Evolutionary conservation across 2,329 filamentous ascomycete species (phyloP), one percentile per base, ranked within the genome.

Genomic region (Xylaria sp.): DNA sequence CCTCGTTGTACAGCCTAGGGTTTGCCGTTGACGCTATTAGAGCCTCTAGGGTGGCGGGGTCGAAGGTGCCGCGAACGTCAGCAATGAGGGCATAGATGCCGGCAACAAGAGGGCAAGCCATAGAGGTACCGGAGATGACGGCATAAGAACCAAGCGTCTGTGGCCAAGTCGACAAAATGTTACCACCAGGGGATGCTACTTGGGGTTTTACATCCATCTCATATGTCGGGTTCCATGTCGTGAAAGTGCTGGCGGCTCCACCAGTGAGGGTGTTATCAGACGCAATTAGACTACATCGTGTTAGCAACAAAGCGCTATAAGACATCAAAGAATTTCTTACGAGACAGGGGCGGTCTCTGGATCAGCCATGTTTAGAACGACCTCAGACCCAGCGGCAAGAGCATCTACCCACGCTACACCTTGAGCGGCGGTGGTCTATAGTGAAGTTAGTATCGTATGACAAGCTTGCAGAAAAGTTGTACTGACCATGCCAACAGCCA

Each of bases 201-300:
- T 88, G 83, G 0, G 87, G 87, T 77, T 88, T 88, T 57, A 86
- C 77, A 54, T 85, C 83, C 70, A 87, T 80, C 73, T 90, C 87
- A 76, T 83, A 90, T 2, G 84, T 88, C 2, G 88, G 88, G 8
- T 88, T 88, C 88, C 88, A 91, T 5, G 84, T 85, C 50, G 85
- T 87, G 76, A 81, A 89, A 5, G 77, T 78, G 73, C 84, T 88
- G 40, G 86, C 75, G 54, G 83, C 85, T 6, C 88, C 88, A 1
- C 84, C 86, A 0, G 83, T 85, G 0, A 72, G 60, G 1, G 76
- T 78, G 77, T 88, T 87, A 60, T 71, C 44, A 40, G 73, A 68
- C 53, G 78, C 72, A 35, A 73, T 69, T n/a, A 85, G 73, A 27
- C 79, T 77, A 59, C 76, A 74, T 29, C 76, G 69, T 63, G 63